Conservation (phyloP, 352 stramenopile genomes). For the Globisporangium nunn region DNA sequence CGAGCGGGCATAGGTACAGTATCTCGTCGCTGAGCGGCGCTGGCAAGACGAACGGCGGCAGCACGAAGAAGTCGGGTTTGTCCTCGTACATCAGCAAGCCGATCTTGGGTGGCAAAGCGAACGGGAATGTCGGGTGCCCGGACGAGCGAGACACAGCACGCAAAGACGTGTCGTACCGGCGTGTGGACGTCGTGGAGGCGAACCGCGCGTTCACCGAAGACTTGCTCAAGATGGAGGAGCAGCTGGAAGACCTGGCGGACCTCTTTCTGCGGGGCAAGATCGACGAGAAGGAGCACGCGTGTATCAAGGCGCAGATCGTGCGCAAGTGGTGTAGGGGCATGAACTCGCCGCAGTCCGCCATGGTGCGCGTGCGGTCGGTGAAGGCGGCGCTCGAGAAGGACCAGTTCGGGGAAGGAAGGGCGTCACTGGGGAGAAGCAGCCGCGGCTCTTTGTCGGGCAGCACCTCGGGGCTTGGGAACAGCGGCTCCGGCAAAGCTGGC, state of each 20-base stretch:
- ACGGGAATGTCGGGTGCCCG: conserved; percentile 11
- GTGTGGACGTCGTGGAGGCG: conserved; percentile 59
- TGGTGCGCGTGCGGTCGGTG: conserved; percentile 59
- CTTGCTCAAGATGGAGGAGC: conserved; percentile 75
- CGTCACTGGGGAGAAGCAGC: conserved; percentile 14
- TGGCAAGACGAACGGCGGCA: conserved; percentile 17
- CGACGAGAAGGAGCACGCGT: conserved; percentile 81
- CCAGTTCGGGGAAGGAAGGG: conserved; percentile 5
- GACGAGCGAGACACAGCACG: conserved; percentile 29
- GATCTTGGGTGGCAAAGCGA: conserved; percentile 16
- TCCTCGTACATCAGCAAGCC: conserved; percentile 72
- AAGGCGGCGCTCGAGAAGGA: conserved; percentile 39
- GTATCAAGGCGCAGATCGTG: conserved; percentile 76
- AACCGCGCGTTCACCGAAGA: conserved; percentile 61
- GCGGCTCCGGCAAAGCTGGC: conserved; percentile 12
- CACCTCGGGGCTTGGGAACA: conserved; percentile 13
- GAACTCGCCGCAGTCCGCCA: conserved; percentile 72
- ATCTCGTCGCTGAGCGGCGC: conserved; percentile 27
- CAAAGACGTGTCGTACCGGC: conserved; percentile 56
- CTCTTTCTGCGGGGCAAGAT: conserved; percentile 75
- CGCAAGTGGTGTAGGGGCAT: conserved; percentile 77
- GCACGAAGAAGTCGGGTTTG: conserved; percentile 16
- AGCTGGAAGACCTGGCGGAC: conserved; percentile 61
- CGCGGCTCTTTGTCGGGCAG: conserved; percentile 20
- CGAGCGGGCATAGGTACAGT: conserved; percentile 26